Evolutionary conservation across 2,329 filamentous ascomycete species (phyloP), one percentile per base, ranked within the genome.

Genomic region (Sarocladiaceae sp.): DNA sequence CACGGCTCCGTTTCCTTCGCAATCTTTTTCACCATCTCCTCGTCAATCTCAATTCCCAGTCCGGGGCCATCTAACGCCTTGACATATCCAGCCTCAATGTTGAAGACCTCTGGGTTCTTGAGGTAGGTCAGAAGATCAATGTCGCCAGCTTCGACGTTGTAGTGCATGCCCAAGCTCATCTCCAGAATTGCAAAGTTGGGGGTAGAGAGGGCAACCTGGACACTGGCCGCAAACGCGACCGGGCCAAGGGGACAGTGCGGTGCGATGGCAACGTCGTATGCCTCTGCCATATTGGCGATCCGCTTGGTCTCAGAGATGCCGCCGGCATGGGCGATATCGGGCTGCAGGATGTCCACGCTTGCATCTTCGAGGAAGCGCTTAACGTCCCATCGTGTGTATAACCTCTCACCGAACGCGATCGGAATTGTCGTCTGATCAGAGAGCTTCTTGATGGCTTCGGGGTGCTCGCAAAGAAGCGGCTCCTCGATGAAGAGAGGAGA

Each of bases 111-210:
- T 0, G 78, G 73, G 60, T 87, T 80, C 58, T 76, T 78, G 2
- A 81, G 72, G 62, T 88, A 88, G 39, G 76, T 85, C n/a, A 76
- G 78, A 53, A 87, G 69, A 62, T 54, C 53, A 35, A 55, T 52
- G 59, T 80, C 74, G 15, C 78, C 73, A 1, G 78, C 81, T 2
- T 55, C 52, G 22, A 74, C 76, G 59, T 90, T 90, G 62, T 90
- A 90, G 65, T 90, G 87, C 59, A 90, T 89, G 0, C 86, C 86
- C 29, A 88, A 61, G 54, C 81, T 84, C 86, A 88, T 88, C 66
- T 89, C 86, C 62, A 87, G 82, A 35, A 89, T 88, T 2, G 76
- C 78, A 60, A 85, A 88, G 64, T 84, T 89, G 39, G 73, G 75
- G 35, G 67, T 79, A 18, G 65, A 70, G 42, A 77, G 71, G 40